These are phyloP conservation scores for Glebionis coronaria DNA, from an alignment of 129 eudicot species.

Conservation along the genomic window DNA sequence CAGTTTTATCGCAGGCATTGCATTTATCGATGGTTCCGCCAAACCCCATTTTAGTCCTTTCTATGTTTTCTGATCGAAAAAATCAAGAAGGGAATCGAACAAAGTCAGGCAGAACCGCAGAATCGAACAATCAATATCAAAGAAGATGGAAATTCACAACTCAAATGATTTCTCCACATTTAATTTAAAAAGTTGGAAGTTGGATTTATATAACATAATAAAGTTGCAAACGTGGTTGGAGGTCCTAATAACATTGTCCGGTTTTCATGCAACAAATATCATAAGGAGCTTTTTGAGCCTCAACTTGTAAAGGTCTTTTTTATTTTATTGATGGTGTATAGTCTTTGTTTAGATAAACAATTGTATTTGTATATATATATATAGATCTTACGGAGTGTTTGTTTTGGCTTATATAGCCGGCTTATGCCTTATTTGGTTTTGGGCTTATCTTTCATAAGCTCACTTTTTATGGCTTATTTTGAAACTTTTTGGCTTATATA, in stretches of 20 bases:
- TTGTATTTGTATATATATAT: no score
- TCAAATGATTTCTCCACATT: constrained; percentile 16
- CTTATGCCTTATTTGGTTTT: no score
- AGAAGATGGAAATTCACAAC: constrained; percentile 23
- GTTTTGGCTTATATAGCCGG: no score
- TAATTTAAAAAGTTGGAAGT: background rate
- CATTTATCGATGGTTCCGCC: constrained; percentile 88
- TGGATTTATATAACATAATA: background rate
- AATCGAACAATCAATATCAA: constrained; percentile 19
- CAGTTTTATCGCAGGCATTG: constrained; percentile 81
- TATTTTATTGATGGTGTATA: no score
- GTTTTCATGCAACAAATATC: constrained; percentile 4
- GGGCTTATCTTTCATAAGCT: no score
- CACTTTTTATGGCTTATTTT: no score
- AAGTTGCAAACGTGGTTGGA: constrained; percentile 15
- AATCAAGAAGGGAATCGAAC: constrained; percentile 21
- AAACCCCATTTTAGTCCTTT: constrained; percentile 50
- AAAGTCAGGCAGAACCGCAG: constrained; percentile 20
- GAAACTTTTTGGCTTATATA: no score
- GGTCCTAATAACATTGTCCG: constrained; percentile 14
- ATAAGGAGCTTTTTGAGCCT: background rate
- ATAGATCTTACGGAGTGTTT: no score
- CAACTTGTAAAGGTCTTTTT: background rate
- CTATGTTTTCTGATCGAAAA: constrained; percentile 10
- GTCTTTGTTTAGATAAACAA: no score